Evolutionary conservation across 164 flowering plant genomes (phyloP), one percentile per base, ranked within the genome.

Genomic region (Nymphaea thermarum): DNA sequence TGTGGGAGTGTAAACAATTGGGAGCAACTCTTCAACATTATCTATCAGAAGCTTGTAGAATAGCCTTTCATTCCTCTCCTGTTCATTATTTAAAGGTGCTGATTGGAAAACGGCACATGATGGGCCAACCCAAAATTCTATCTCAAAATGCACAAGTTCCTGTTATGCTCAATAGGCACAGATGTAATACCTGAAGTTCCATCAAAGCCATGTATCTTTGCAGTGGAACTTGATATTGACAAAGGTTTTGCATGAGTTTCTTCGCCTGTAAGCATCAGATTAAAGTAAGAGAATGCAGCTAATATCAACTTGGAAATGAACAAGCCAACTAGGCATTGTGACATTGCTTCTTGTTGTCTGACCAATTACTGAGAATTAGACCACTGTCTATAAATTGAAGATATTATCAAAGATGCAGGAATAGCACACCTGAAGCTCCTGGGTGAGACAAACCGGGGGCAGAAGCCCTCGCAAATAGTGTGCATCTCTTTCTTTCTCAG

Each of bases 11-110:
- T 88, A 88, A 14, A 90, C 89, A 61, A 88, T 79, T 2, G 94
- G 97, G 6, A 90, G 88, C 70, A 90, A 65, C 68, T 90, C 94
- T 79, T 88, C 94, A 36, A 88, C 93, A 73, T 90, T 82, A 64
- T 88, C 87, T 36, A 90, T 80, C 4, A 90, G 86, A 73, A 90
- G 86, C 86, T 88, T 90, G 81, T 90, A 90, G 67, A 87, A 90
- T 60, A 90, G 73, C 75, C 84, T 82, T 73, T 88, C 94, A 67
- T 88, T 90, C 76, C 88, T 85, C 80, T 90, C 97, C 94, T 89
- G 82, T 11, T 76, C n/a, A 74, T 67, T 41, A 67, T 11, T 60
- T 53, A 10, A 45, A 45, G 10, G 53, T 45, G 10, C 53, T 45
- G 5, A 45, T 10, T 45, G 53, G 10, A 45, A 45, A 45, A 5